These are phyloP conservation scores for Daldinia childiae DNA, from an alignment of 495 filamentous ascomycete species.

Conservation along the genomic window DNA sequence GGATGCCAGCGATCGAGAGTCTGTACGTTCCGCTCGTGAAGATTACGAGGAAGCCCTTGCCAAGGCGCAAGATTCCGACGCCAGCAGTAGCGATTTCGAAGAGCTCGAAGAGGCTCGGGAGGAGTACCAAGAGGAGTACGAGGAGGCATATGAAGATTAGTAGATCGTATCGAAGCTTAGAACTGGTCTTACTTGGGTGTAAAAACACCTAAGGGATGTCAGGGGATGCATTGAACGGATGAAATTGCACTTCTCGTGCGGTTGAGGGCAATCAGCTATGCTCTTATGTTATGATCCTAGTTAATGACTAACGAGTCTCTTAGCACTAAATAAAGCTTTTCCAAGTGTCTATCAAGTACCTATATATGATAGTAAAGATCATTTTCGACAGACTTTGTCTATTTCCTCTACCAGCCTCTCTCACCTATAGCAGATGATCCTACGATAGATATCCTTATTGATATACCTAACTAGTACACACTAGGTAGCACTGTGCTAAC, in stretches of 20 bases:
- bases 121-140: conserved; percentile 59
- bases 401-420: too few species aligned
- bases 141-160: conserved; percentile 59
- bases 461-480: not conserved
- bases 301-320: not conserved
- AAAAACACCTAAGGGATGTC: not conserved
- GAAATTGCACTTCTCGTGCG: not conserved
- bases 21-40: conserved; percentile 50
- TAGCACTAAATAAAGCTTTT: not conserved
- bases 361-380: not conserved
- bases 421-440: not conserved
- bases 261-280: not conserved
- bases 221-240: not conserved
- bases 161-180: conserved; percentile 1
- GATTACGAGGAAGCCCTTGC: conserved; percentile 53
- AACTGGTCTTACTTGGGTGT: not conserved
- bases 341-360: not conserved
- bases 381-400: not conserved
- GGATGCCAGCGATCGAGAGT: conserved; percentile 52
- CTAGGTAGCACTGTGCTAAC: not conserved
- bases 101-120: conserved; percentile 55
- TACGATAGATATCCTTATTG: not conserved
- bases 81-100: conserved; percentile 56
- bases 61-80: conserved; percentile 47
- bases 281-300: not conserved